phyloP scores from a whole-genome alignment of 768 basidiomycete species.

The Fistulinella prunicolor region DNA sequence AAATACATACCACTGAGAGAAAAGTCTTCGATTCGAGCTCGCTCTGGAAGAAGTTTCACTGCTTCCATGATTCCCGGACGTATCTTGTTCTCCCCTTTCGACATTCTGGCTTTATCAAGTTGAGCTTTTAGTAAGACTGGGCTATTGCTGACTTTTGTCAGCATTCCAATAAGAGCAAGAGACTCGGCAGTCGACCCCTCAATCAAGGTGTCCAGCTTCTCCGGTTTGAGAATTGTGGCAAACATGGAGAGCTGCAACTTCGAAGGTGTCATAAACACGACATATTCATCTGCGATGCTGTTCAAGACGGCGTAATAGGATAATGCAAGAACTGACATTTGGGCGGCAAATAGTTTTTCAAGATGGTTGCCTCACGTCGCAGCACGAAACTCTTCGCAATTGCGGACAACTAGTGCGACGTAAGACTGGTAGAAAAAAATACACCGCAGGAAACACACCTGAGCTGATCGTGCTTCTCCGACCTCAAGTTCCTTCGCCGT shows the following conservation, averaged over 20 bases:
- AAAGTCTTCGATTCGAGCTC: constrained; percentile 64
- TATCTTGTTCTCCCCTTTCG: constrained; percentile 40
- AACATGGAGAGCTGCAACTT: constrained; percentile 80
- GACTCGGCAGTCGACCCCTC: constrained; percentile 73
- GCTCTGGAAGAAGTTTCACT: constrained; percentile 55
- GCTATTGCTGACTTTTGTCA: constrained; percentile 92
- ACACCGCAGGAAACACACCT: constrained; percentile 44
- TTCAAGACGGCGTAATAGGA: neutral
- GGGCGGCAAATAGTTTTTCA: constrained; percentile 84
- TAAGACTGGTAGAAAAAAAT: constrained; percentile 4
- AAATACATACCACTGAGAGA: constrained; percentile 66
- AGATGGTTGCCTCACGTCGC: constrained; percentile 78
- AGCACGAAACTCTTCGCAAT: constrained; percentile 89
- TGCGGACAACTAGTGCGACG: constrained; percentile 50
- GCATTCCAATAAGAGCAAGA: constrained; percentile 70
- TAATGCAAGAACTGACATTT: constrained; percentile 58
- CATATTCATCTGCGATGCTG: constrained; percentile 77
- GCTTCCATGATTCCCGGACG: constrained; percentile 58
- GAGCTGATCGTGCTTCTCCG: constrained; percentile 73
- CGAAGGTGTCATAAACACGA: constrained; percentile 94
- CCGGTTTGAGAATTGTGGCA: constrained; percentile 66
- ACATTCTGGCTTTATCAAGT: constrained; percentile 55
- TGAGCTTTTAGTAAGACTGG: constrained; percentile 85
- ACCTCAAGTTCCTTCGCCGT: constrained; percentile 68
- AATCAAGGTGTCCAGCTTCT: constrained; percentile 64